phyloP scores from a whole-genome alignment of 78 protist genomes.

The Bigelowiella natans region DNA sequence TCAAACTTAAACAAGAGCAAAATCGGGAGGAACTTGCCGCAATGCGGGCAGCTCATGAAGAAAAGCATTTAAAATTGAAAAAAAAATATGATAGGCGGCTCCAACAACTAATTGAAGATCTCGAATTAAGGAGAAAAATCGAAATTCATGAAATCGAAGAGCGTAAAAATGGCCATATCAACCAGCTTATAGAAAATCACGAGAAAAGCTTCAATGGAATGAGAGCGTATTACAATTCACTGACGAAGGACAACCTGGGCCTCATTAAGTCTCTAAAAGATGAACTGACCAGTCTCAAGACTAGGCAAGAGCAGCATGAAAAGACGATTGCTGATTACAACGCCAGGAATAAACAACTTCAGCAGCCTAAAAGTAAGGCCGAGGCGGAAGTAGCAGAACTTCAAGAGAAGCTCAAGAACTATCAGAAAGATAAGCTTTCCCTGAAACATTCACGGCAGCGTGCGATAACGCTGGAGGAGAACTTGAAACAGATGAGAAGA shows the following conservation, averaged over 20 bases:
- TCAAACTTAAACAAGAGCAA: neutral
- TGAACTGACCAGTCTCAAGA: neutral
- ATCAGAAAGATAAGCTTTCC: neutral
- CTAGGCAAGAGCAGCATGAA: neutral
- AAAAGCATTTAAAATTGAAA: neutral
- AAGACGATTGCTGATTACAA: neutral
- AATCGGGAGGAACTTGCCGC: neutral
- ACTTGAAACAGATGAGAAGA: neutral
- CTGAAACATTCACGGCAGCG: neutral
- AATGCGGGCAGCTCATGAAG: neutral
- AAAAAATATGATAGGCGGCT: neutral
- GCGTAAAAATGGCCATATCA: neutral
- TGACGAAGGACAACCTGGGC: neutral
- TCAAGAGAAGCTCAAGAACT: neutral
- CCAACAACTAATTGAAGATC: neutral
- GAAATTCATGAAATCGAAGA: neutral
- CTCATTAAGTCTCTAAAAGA: neutral
- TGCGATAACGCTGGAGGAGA: neutral
- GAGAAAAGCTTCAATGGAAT: neutral
- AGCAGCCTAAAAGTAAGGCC: neutral
- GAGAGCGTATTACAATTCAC: neutral
- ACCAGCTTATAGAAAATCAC: neutral
- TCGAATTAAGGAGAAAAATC: neutral
- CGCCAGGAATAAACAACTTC: neutral
- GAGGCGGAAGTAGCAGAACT: neutral